Evolutionary conservation across 352 stramenopile genomes (phyloP).

Genomic region (Phytopythium aichiense): DNA sequence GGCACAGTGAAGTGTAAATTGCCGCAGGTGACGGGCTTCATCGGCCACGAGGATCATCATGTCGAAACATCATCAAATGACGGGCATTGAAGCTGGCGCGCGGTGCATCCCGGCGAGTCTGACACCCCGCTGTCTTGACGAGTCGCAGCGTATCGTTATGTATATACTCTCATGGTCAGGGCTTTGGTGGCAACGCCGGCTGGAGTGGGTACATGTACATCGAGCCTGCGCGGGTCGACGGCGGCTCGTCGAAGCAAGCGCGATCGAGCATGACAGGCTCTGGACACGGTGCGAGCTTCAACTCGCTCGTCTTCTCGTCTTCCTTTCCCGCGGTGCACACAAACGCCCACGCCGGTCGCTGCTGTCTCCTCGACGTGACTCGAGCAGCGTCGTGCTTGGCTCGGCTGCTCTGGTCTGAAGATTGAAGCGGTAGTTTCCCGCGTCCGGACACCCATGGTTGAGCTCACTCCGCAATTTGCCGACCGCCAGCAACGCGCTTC

Average conservation of each 20-base stretch:
- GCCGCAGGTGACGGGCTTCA: background rate
- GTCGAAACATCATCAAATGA: conserved; percentile 1
- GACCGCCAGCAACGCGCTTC: background rate
- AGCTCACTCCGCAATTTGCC: conserved; percentile 3
- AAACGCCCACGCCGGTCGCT: background rate
- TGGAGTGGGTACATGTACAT: too few relatives aligned
- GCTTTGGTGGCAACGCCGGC: background rate
- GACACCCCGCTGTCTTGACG: background rate
- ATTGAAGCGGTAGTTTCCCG: background rate
- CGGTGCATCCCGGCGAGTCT: background rate
- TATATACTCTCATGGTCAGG: background rate
- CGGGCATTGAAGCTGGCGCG: conserved; percentile 2
- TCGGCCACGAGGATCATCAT: background rate
- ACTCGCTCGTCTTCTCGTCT: background rate
- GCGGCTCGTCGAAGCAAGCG: background rate
- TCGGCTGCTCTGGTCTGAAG: background rate
- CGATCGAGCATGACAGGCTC: background rate
- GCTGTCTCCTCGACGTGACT: background rate
- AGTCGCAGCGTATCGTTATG: background rate
- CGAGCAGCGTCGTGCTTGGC: background rate
- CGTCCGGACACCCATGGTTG: background rate
- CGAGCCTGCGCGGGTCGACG: too few relatives aligned
- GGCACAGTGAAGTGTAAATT: too few relatives aligned
- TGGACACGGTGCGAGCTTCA: background rate
- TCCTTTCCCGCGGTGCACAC: background rate